Conservation (phyloP, 2,329 filamentous ascomycete species). For the Mollisiaceae sp. region DNA sequence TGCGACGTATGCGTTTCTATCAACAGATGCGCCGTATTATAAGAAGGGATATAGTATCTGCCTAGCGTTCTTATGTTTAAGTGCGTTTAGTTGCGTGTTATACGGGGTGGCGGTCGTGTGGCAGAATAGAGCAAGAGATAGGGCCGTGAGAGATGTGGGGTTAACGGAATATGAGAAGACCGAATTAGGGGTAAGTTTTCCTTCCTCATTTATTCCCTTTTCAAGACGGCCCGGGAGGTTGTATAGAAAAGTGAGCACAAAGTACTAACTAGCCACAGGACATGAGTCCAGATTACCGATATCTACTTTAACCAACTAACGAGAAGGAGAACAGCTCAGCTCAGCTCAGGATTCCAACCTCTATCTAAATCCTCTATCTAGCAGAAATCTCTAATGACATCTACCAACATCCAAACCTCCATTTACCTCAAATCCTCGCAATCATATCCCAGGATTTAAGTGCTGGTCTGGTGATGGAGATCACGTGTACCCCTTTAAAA, state of each 20-base stretch:
- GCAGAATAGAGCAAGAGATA: slow-evolving; percentile 66
- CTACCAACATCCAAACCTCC: too few relatives aligned
- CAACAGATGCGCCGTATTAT: slow-evolving; percentile 71
- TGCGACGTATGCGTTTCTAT: slow-evolving; percentile 71
- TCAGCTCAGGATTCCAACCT: too few relatives aligned
- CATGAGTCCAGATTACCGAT: slow-evolving; percentile 43
- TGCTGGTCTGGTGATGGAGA: too few relatives aligned
- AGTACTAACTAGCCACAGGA: slow-evolving; percentile 30
- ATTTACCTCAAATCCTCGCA: too few relatives aligned
- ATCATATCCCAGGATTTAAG: too few relatives aligned
- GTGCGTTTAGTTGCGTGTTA: slow-evolving; percentile 61
- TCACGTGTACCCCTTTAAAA: too few relatives aligned
- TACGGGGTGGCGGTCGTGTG: slow-evolving; percentile 64
- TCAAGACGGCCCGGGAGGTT: neutral
- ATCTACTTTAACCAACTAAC: slow-evolving; percentile 39
- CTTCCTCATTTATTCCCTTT: slow-evolving; percentile 7
- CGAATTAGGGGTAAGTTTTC: slow-evolving; percentile 48
- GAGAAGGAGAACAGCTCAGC: too few relatives aligned
- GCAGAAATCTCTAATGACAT: too few relatives aligned
- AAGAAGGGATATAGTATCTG: slow-evolving; percentile 78
- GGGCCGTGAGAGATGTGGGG: slow-evolving; percentile 49
- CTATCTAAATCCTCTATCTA: too few relatives aligned
- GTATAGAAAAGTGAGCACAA: slow-evolving; percentile 22
- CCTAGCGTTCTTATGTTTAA: slow-evolving; percentile 74
- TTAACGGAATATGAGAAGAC: slow-evolving; percentile 66